A percentile compares a stretch with the other conserved stretches of the same genome.
Evolutionary conservation across 1,139 yeast species (phyloP).

Genomic region (Arxiozyma bovina): DNA sequence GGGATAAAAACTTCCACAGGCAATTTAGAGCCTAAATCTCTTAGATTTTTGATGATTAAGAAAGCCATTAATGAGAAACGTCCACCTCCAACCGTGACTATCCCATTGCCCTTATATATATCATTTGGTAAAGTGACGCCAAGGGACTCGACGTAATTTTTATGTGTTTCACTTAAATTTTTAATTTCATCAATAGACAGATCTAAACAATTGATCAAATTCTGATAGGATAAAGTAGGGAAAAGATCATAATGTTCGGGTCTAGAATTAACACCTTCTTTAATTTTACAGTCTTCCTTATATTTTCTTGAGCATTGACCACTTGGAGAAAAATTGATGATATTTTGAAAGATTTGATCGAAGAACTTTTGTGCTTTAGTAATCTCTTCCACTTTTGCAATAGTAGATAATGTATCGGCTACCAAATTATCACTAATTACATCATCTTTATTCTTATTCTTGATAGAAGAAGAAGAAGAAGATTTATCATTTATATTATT

Average conservation of each 20-base stretch:
- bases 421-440: not conserved
- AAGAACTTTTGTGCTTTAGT: constrained; percentile 19
- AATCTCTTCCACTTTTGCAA: not conserved
- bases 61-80: constrained; percentile 48
- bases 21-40: constrained; percentile 45
- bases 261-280: constrained; percentile 23
- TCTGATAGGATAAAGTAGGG: constrained; percentile 18
- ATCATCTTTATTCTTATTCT: not conserved
- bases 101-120: constrained; percentile 41
- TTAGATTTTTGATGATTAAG: constrained; percentile 43
- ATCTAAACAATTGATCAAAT: constrained; percentile 27
- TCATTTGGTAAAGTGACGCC: constrained; percentile 65
- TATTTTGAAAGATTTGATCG: constrained; percentile 19
- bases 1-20: constrained; percentile 60
- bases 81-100: constrained; percentile 58
- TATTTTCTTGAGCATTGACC: constrained; percentile 21
- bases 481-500: no score
- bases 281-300: constrained; percentile 17
- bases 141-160: constrained; percentile 40
- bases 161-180: constrained; percentile 46
- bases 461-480: not conserved
- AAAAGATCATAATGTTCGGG: constrained; percentile 20
- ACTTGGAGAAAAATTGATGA: constrained; percentile 19
- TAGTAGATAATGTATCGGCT: not conserved
- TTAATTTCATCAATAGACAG: constrained; percentile 41